A percentile compares a stretch with the other conserved stretches of the same genome.
Evolutionary conservation across 2,329 filamentous ascomycete genomes (phyloP).

Genomic region (Didymella pinodella): DNA sequence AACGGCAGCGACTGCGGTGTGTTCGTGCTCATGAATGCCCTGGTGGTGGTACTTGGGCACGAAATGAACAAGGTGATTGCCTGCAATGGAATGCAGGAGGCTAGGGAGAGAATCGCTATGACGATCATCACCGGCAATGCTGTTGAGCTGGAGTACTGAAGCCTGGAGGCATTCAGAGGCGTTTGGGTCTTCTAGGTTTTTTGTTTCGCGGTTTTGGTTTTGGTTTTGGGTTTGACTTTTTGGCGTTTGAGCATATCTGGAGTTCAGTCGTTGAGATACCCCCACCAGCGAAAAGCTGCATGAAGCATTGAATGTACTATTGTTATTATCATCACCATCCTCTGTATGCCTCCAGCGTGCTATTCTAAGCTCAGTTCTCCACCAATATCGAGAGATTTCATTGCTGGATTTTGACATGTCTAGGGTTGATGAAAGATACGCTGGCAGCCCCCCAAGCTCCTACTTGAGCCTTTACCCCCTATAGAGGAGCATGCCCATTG

Average conservation of each 20-base stretch:
- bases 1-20: slow-evolving; percentile 81
- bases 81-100: slow-evolving; percentile 64
- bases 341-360: background rate
- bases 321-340: background rate
- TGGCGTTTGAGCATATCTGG: slow-evolving; percentile 9
- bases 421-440: too few species aligned
- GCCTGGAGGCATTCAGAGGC: background rate
- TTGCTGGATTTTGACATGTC: background rate
- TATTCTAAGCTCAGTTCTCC: background rate
- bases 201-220: background rate
- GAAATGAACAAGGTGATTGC: slow-evolving; percentile 55
- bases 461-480: too few species aligned
- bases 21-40: slow-evolving; percentile 76
- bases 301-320: slow-evolving; percentile 2
- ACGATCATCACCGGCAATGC: slow-evolving; percentile 66
- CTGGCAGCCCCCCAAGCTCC: too few species aligned
- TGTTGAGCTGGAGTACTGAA: slow-evolving; percentile 37
- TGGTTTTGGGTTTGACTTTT: background rate
- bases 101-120: slow-evolving; percentile 69
- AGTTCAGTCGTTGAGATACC: slow-evolving; percentile 18
- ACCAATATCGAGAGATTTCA: background rate
- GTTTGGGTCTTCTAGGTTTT: slow-evolving; percentile 7
- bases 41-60: slow-evolving; percentile 61
- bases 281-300: slow-evolving; percentile 6
- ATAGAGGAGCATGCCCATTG: too few species aligned